Base-by-base conservation (phyloP, 2,329 filamentous ascomycete species). In the Cladosporium halotolerans region DNA sequence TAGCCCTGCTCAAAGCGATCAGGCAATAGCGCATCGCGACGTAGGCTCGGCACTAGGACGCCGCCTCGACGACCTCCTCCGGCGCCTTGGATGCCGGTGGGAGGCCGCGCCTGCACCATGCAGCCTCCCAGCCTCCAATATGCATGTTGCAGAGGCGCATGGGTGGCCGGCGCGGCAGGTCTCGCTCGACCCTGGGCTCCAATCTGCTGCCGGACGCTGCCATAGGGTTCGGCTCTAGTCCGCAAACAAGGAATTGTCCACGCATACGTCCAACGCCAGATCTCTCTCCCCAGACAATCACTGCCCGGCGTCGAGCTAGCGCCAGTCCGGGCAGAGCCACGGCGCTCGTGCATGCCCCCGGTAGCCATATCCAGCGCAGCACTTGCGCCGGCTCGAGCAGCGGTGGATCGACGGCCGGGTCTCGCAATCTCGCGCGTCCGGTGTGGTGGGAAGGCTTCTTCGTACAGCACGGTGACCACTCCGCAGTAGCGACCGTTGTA, bases 401-500 rank as follows among this genome's bases (percentile, higher is more conserved):
- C 28, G 44, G 40, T 51, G 48, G 48, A 51, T 51, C 48, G 48
- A 23, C 33, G 18, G 16, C 32, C 13, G 19, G 48, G 48, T n/a
- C 32, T 44, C 33, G 48, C 48, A 51, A 51, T 51, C 48, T 51
- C 48, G 13, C 33, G 38, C 47, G 28, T 14, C n/a, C 28, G 47
- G n/a, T 14, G 14, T 43, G 31, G 23, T 36, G 39, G 47, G 18
- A 43, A 43, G 32, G 40, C 16, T 38, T 23, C 39, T 38, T 13
- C 40, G 40, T 16, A 43, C 48, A 18, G 38, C n/a, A 33, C 39
- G 19, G 48, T 51, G 48, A 51, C 40, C 38, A 38, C 48, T 44
- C 40, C 40, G 48, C 48, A 51, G 48, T 51, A 51, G 48, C 19
- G 48, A 44, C 48, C 32, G 48, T 51, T 51, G 33, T 40, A 36